Base-by-base conservation (phyloP, 352 stramenopile genomes). In the Stephanocyclus meneghinianus region DNA sequence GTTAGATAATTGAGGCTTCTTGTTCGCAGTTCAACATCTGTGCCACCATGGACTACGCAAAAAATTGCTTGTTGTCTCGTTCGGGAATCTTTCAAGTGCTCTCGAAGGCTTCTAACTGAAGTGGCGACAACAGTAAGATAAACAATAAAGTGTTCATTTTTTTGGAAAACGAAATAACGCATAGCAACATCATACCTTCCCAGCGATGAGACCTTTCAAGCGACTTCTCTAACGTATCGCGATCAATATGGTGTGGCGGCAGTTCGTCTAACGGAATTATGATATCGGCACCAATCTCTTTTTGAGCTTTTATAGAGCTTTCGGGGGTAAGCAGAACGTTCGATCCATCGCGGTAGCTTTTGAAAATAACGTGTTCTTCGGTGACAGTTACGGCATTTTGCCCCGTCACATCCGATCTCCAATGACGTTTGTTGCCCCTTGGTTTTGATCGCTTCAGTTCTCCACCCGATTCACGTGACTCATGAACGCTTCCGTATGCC, bases 251-350 rank as follows among this genome's bases (percentile, higher is more conserved):
- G 78, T 96, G 95, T 0, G 92, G 91, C 5, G 93, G 92, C 35
- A 95, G 85, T 79, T 96, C 92, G 75, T 97, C 94, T 55, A 94
- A 81, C 0, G 92, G 91, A 68, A 96, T 95, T 65, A 95, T 95
- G 61, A 95, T 94, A 79, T 78, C 61, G 13, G 61, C 61, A 30
- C 92, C 93, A 63, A 96, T 91, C 48, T 93, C 80, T 56, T 95
- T 95, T 68, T 97, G 94, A 40, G 91, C 91, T 66, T 92, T 71
- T 16, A 97, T 92, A 8, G 89, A 95, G 35, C 72, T 89, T 83
- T 97, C 94, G 0, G 94, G 94, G 26, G 91, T 96, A 0, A 96
- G 69, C 26, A 90, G 59, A 72, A 96, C 87, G 45, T 90, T 90
- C 13, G 68, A 77, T 26, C 94, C 93, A 85, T 97, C 93, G 1